phyloP scores from a whole-genome alignment of 192 early-diverging fungal genomes.

The Coemansia sp. region DNA sequence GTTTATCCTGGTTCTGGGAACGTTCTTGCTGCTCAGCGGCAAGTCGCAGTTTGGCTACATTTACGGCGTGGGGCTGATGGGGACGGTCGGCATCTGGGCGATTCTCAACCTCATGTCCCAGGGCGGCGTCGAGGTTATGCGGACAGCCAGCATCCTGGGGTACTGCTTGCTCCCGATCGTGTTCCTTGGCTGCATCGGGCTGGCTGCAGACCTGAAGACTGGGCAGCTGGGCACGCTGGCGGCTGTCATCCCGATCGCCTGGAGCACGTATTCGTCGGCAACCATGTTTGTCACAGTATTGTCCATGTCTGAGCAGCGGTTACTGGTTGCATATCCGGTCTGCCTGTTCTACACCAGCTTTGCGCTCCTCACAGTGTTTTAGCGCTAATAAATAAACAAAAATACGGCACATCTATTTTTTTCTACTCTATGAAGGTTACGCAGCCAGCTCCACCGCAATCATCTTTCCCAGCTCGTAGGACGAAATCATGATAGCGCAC shows the following conservation, averaged over 20 bases:
- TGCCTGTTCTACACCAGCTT: conserved; percentile 91
- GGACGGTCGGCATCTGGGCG: conserved; percentile 78
- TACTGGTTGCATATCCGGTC: conserved; percentile 94
- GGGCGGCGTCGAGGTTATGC: conserved; percentile 77
- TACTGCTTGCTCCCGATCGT: conserved; percentile 98
- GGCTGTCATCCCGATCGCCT: conserved; percentile 71
- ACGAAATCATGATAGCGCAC: conserved; percentile 96
- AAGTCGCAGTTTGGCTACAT: conserved; percentile 98
- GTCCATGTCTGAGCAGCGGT: conserved; percentile 87
- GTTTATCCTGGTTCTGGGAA: conserved; percentile 88
- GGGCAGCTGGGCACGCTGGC: conserved; percentile 58
- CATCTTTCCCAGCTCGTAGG: conserved; percentile 72
- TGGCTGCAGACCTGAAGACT: conserved; percentile 69
- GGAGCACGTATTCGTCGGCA: conserved; percentile 94
- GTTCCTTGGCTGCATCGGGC: conserved; percentile 74
- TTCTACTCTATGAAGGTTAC: neutral
- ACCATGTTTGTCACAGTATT: conserved; percentile 93
- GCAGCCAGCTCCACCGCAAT: neutral
- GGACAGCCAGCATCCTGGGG: conserved; percentile 92
- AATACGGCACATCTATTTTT: neutral
- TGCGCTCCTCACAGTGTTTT: conserved; percentile 90
- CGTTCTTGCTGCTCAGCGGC: conserved; percentile 84
- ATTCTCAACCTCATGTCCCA: conserved; percentile 96
- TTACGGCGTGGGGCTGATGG: conserved; percentile 90
- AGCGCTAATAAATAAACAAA: conserved; percentile 19